phyloP scores from a whole-genome alignment of 352 stramenopile species.

The Globisporangium iwayamae region DNA sequence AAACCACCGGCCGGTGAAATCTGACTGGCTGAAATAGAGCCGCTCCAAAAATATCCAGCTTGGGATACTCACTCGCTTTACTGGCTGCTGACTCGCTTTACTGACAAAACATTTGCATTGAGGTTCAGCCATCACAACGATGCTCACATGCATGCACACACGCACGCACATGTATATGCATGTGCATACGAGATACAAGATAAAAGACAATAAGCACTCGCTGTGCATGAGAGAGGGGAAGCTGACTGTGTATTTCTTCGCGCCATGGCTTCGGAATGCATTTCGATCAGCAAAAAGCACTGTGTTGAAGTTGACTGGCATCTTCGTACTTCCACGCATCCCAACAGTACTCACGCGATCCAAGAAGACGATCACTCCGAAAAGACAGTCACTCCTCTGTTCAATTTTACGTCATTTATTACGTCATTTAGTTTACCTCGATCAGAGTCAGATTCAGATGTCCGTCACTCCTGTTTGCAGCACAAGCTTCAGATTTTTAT shows the following conservation, averaged over 20 bases:
- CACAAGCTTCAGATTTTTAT: too few species aligned
- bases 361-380: constrained; percentile 12
- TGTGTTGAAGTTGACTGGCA: constrained; percentile 4
- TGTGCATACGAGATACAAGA: too few species aligned
- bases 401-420: too few species aligned
- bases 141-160: background rate
- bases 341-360: constrained; percentile 1
- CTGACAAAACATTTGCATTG: background rate
- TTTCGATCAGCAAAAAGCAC: background rate
- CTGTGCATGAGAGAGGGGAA: too few species aligned
- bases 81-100: background rate
- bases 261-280: too few species aligned
- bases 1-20: constrained; percentile 2
- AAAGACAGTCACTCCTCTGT: too few species aligned
- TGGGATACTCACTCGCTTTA: background rate
- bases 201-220: too few species aligned
- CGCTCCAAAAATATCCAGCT: constrained; percentile 8
- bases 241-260: too few species aligned
- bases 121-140: background rate
- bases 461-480: too few species aligned
- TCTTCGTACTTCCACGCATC: constrained; percentile 7
- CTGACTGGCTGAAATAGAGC: constrained; percentile 8
- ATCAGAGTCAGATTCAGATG: too few species aligned
- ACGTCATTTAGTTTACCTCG: too few species aligned
- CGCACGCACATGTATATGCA: too few species aligned